Evolutionary conservation across 192 early-diverging fungal species (phyloP).

Genomic region (Allomyces macrogynus): DNA sequence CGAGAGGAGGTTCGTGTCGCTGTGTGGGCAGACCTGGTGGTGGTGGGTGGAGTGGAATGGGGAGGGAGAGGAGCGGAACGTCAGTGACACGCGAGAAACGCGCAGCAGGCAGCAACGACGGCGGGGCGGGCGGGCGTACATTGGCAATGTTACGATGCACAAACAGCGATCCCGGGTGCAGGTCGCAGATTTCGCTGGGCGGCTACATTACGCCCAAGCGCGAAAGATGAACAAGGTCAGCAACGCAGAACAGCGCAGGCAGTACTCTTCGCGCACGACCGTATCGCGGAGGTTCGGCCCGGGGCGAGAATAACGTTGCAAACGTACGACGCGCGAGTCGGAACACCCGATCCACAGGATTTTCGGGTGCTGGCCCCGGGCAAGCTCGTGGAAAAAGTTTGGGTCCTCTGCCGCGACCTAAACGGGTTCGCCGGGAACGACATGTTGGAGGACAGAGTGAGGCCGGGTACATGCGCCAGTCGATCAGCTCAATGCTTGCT

Average conservation of each 20-base stretch:
- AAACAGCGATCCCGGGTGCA: constrained; percentile 69
- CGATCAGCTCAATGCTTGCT: no score
- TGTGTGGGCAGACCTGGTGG: constrained; percentile 51
- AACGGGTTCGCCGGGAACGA: background rate
- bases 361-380: constrained; percentile 57
- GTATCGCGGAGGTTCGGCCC: no score
- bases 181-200: background rate
- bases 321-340: background rate
- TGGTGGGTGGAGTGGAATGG: no score
- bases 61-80: no score
- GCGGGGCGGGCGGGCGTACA: background rate
- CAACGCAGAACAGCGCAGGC: background rate
- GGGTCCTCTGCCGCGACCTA: constrained; percentile 34
- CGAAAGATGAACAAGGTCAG: background rate
- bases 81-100: no score
- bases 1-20: constrained; percentile 60
- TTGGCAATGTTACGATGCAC: constrained; percentile 89
- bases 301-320: background rate
- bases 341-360: constrained; percentile 57
- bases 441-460: background rate
- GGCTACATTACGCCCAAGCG: background rate
- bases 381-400: constrained; percentile 48
- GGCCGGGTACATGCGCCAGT: no score
- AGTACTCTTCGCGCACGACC: no score
- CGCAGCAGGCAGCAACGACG: no score